Evolutionary conservation across 2,329 filamentous ascomycete species (phyloP), one percentile per base, ranked within the genome.

Genomic region (Phoma sp.): DNA sequence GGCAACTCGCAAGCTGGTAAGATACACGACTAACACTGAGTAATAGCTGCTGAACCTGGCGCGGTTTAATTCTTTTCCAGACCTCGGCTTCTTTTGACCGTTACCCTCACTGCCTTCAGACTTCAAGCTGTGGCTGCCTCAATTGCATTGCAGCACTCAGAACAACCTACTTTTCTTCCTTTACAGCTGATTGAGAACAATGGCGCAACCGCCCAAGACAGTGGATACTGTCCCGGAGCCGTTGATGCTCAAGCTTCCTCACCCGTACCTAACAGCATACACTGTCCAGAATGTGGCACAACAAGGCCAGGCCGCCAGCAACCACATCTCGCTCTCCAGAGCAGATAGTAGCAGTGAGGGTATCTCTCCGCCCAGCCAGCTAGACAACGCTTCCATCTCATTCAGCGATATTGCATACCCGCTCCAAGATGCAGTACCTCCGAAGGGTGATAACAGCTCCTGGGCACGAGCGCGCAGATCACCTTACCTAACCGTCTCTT

Each of bases 391-490:
- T 15, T 51, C 53, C 10, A 36, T 69, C 18, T 62, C 62, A 7
- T 74, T 74, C 61, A 71, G 61, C 59, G 69, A 70, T 28, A 61
- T 68, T 54, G 60, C 53, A 11, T 65, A 66, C 49, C 52, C 69
- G 48, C 48, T 57, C 40, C 56, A 63, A 33, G 62, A 67, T 53
- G 55, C 57, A 30, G 54, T 60, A 33, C 72, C 71, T 7, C 42
- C 65, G 3, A 63, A 60, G 18, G 65, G 67, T 18, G 68, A 74
- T 62, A 75, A 75, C 61, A 74, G 68, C 38, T 69, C 72, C 29
- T 75, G 79, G 79, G 80, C 78, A 28, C 71, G 79, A 57, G 74
- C 77, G 43, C 73, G 77, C 58, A 74, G 80, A 61, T 76, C 76
- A 23, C 77, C 78, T 6, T 69, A 73, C 33, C 71, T 77, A 3